These are phyloP conservation scores for Penicillium macrosclerotiorum DNA, from an alignment of 495 filamentous ascomycete species.

Conservation along the genomic window DNA sequence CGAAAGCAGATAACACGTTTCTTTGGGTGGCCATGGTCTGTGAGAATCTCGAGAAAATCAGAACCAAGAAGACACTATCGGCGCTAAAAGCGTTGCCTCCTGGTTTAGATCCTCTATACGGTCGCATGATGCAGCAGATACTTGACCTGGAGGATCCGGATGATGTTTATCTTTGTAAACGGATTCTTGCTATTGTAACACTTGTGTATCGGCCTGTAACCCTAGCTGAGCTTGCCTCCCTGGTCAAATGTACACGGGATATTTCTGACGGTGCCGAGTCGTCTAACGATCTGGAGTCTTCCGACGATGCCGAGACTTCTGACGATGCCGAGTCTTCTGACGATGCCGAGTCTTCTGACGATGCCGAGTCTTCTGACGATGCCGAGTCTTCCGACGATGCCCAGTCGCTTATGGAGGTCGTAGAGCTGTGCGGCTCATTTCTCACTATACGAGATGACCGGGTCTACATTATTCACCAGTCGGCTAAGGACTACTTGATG, in stretches of 20 bases:
- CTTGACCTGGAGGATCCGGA: background rate
- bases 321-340: background rate
- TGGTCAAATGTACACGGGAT: too few relatives aligned
- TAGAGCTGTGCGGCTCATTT: background rate
- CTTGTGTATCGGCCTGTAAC: background rate
- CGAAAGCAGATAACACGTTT: constrained; percentile 31
- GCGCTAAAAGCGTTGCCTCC: background rate
- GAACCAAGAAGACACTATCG: background rate
- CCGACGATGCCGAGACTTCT: background rate
- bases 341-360: background rate
- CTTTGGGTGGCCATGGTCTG: constrained; percentile 28
- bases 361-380: too few relatives aligned
- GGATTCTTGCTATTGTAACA: background rate
- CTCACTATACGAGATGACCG: background rate
- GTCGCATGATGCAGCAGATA: background rate
- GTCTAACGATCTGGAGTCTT: too few relatives aligned
- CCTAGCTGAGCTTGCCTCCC: background rate
- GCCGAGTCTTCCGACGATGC: background rate
- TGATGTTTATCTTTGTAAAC: background rate
- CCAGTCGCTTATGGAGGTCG: background rate
- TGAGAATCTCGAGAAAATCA: background rate
- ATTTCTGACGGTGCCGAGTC: too few relatives aligned
- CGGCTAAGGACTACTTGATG: background rate
- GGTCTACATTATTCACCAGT: background rate
- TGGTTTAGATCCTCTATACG: background rate